Base-by-base conservation (phyloP, 495 filamentous ascomycete genomes). In the Poronia punctata region DNA sequence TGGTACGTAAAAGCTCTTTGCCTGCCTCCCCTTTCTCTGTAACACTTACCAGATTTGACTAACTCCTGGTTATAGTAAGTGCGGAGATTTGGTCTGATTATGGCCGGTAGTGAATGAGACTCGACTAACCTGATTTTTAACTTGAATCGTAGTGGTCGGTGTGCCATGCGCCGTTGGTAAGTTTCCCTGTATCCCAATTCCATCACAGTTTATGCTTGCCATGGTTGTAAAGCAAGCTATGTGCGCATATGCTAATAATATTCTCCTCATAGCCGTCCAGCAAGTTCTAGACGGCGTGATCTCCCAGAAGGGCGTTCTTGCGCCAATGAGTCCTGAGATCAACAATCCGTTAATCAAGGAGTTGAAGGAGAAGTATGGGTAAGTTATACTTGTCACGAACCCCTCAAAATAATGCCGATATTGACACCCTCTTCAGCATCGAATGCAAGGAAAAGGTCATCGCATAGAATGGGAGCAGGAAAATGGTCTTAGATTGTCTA, bases 231-330 rank as follows among this genome's bases (percentile, higher is more conserved):
- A n/a, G n/a, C n/a, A n/a, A n/a, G n/a, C n/a, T n/a, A n/a, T n/a
- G n/a, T n/a, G n/a, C n/a, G n/a, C n/a, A n/a, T n/a, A n/a, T n/a
- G n/a, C 50, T 65, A 70, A 32, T 38, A 15, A 33, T 34, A 17
- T 23, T 35, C 7, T 36, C n/a, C 37, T 22, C 27, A 17, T 30
- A 24, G 85, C 85, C 34, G 78, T 84, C 43, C 82, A 86, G 73
- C 76, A 86, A 69, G 83, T 95, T 19, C 77, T 96, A 31, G 73
- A 86, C 54, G 90, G 89, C 6, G 84, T 76, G 7, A 83, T 95
- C 50, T 70, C 66, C 33, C 72, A 85, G 50, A 86, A 77, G 65
- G 86, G 87, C 53, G 66, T 95, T 33, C 57, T 95, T 29, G 89
- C 89, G 30, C 89, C 90, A 2, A 83, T 94, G 78, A 78, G 60